Evolutionary conservation across 2,329 filamentous ascomycete genomes (phyloP), one percentile per base, ranked within the genome.

Genomic region (Ophiocordyceps australis): DNA sequence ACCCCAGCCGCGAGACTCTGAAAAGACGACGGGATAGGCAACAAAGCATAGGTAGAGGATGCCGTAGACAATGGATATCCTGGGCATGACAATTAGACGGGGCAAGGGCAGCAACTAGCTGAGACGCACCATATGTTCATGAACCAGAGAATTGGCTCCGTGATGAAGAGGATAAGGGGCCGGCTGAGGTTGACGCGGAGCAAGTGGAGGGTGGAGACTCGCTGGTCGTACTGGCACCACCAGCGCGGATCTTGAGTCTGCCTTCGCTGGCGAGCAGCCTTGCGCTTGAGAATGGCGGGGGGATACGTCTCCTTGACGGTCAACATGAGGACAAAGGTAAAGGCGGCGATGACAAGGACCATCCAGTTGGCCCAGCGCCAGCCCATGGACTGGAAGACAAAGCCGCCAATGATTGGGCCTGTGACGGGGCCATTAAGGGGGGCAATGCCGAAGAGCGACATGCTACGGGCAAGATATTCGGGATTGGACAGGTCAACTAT

Each of bases 321-420:
- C 3, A 58, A 42, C 36, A 81, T 63, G 35, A 74, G 50, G 13
- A 62, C 32, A 29, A 73, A 64, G 0, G 68, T 69, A 1, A 63
- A 57, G 1, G 66, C 79, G 1, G 66, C 65, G 8, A 81, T 59
- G 26, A 91, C 85, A 39, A 86, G 51, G 7, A 74, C 65, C 13
- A 89, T 60, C 77, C 80, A 92, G 41, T 79, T 78, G 20, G 74
- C 75, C 81, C 82, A 93, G 17, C 83, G 57, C 85, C 85, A 94
- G 9, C 81, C 82, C 3, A 89, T 55, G 34, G 76, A 71, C 46
- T 83, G 61, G 35, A 42, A 55, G 12, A 52, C 41, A 37, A 92
- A 91, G 0, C 83, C 83, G 14, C 83, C 83, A 18, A 93, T 74
- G 1, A 43, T 29, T 14, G 35, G 35, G 2, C 48, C 42, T 25